These are phyloP conservation scores for Dacryopinax primogenitus DNA, from an alignment of 768 basidiomycete genomes.

Conservation along the genomic window DNA sequence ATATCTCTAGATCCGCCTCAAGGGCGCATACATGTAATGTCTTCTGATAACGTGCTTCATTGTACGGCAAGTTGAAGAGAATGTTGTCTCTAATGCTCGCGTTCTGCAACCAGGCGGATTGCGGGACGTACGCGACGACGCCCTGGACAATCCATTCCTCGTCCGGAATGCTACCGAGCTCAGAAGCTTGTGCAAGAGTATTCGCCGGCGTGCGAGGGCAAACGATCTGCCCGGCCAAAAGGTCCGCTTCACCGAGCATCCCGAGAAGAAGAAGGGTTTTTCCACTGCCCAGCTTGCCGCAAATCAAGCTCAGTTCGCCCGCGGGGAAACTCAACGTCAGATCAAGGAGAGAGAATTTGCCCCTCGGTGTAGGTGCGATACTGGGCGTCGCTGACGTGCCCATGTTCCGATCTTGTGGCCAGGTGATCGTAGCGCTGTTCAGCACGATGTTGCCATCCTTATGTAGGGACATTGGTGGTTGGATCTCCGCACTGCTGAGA, in stretches of 20 bases:
- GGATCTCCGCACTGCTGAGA: slow-evolving; percentile 62
- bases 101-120: slow-evolving; percentile 27
- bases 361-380: slow-evolving; percentile 46
- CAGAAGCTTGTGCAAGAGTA: slow-evolving; percentile 48
- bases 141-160: slow-evolving; percentile 68
- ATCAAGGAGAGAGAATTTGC: slow-evolving; percentile 72
- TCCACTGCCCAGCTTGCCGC: slow-evolving; percentile 67
- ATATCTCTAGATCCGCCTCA: slow-evolving; percentile 58
- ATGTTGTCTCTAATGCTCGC: slow-evolving; percentile 51
- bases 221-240: slow-evolving; percentile 64
- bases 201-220: slow-evolving; percentile 81
- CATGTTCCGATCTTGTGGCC: slow-evolving; percentile 61
- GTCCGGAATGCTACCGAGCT: slow-evolving; percentile 27
- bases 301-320: slow-evolving; percentile 69
- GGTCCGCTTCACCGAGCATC: slow-evolving; percentile 77
- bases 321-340: slow-evolving; percentile 63
- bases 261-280: slow-evolving; percentile 75
- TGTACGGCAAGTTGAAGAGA: slow-evolving; percentile 62
- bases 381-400: slow-evolving; percentile 29
- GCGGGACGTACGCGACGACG: slow-evolving; percentile 76
- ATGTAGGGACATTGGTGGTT: slow-evolving; percentile 45
- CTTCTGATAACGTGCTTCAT: slow-evolving; percentile 57
- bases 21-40: slow-evolving; percentile 70
- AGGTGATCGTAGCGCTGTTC: slow-evolving; percentile 77
- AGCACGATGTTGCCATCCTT: slow-evolving; percentile 49